Percentiles rank a stretch among this genome's conserved stretches.
phyloP scores from a whole-genome alignment of 805 yeast genomes.

The Diddensiella caesifluorescens region DNA sequence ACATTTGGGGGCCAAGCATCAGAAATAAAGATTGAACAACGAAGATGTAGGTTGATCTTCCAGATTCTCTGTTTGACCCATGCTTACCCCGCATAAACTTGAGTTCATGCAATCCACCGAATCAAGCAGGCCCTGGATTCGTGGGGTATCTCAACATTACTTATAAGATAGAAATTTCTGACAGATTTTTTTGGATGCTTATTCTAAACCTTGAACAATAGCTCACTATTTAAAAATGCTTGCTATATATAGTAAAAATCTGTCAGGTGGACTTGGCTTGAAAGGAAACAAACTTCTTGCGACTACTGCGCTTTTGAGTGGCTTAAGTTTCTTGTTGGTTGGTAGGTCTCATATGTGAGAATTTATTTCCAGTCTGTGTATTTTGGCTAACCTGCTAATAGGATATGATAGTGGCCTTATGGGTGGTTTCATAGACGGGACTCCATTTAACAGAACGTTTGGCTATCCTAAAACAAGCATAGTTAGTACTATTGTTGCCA shows the following conservation, averaged over 20 bases:
- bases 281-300: conserved; percentile 4
- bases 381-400: not conserved
- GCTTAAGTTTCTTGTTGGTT: conserved; percentile 10
- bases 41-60: no score
- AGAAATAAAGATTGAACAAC: no score
- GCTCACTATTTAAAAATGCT: conserved; percentile 2
- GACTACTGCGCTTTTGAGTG: conserved; percentile 9
- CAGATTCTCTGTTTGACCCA: no score
- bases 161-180: no score
- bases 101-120: no score
- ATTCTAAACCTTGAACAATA: no score
- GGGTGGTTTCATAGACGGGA: conserved; percentile 12
- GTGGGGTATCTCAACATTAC: no score
- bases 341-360: conserved; percentile 5
- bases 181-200: no score
- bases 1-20: no score
- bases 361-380: not conserved
- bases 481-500: conserved; percentile 12
- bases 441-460: conserved; percentile 9
- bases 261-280: conserved; percentile 10
- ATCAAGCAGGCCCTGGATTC: no score
- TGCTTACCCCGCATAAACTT: no score
- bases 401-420: conserved; percentile 12
- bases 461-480: conserved; percentile 4
- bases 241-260: conserved; percentile 4